A percentile compares a stretch with the other conserved stretches of the same genome.
Evolutionary conservation across 495 filamentous ascomycete species (phyloP).

Genomic region (Lasiosphaeria hispida): DNA sequence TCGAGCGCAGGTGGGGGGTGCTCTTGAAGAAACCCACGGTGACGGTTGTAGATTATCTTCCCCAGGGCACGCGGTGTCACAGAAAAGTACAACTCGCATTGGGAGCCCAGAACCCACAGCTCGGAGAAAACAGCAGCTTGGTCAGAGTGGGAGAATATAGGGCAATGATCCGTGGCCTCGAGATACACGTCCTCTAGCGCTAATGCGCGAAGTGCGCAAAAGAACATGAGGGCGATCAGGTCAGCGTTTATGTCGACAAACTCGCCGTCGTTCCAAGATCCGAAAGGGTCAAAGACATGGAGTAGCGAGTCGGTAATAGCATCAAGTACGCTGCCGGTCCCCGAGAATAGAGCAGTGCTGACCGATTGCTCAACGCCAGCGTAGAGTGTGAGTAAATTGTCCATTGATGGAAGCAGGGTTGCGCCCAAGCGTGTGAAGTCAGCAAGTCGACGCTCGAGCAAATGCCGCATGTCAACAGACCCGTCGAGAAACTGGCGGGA

Average conservation of each 20-base stretch:
- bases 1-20: conserved; percentile 14
- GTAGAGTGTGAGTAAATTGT: conserved; percentile 12
- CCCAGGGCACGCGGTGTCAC: conserved; percentile 23
- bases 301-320: conserved; percentile 11
- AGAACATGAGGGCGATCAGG: conserved; percentile 21
- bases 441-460: conserved; percentile 16
- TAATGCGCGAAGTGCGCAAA: conserved; percentile 23
- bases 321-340: conserved; percentile 14
- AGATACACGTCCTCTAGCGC: conserved; percentile 28
- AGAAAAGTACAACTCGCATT: conserved; percentile 30
- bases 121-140: conserved; percentile 32
- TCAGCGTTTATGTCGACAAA: conserved; percentile 27
- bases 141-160: conserved; percentile 28
- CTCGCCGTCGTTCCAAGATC: conserved; percentile 9
- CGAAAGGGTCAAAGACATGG: conserved; percentile 15
- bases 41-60: conserved; percentile 22
- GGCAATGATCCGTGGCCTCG: conserved; percentile 29
- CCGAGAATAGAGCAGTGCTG: conserved; percentile 14
- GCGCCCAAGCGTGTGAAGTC: conserved; percentile 13
- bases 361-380: conserved; percentile 3
- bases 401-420: conserved; percentile 1
- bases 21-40: conserved; percentile 14
- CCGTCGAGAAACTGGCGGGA: conserved; percentile 17
- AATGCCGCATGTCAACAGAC: conserved; percentile 10
- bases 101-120: conserved; percentile 30